phyloP scores from a whole-genome alignment of 352 stramenopile genomes.

The Globisporangium mamillatum region DNA sequence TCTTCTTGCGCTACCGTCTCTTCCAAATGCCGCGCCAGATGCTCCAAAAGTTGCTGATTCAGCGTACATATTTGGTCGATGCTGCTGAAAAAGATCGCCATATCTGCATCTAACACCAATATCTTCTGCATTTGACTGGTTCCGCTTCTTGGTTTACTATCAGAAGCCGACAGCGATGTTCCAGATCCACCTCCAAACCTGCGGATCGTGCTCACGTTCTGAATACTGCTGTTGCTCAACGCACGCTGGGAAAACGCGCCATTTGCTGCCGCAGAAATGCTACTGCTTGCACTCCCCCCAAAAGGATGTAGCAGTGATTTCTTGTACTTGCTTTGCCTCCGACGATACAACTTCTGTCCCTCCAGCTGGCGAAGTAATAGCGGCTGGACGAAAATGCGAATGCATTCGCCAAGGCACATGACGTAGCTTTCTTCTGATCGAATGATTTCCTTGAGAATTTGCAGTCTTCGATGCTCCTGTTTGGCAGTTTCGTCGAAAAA shows the following conservation, averaged over 20 bases:
- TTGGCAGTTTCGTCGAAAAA: constrained; percentile 49
- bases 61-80: constrained; percentile 87
- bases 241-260: constrained; percentile 29
- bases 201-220: constrained; percentile 32
- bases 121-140: constrained; percentile 32
- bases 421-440: constrained; percentile 85
- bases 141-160: constrained; percentile 18
- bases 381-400: constrained; percentile 79
- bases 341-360: constrained; percentile 61
- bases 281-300: constrained; percentile 35
- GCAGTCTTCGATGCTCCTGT: constrained; percentile 54
- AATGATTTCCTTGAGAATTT: constrained; percentile 84
- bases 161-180: constrained; percentile 14
- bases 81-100: constrained; percentile 88
- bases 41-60: constrained; percentile 86
- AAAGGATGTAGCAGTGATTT: constrained; percentile 57
- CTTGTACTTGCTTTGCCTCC: constrained; percentile 64
- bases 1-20: constrained; percentile 45
- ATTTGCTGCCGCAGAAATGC: constrained; percentile 28
- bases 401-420: constrained; percentile 78
- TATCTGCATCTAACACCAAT: constrained; percentile 76
- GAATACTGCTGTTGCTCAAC: constrained; percentile 45
- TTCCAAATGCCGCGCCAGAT: constrained; percentile 73
- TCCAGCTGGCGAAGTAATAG: constrained; percentile 77
- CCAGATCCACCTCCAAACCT: constrained; percentile 24